These are phyloP conservation scores for Lachnellula arida DNA, from an alignment of 2,329 filamentous ascomycete species.

Conservation along the genomic window DNA sequence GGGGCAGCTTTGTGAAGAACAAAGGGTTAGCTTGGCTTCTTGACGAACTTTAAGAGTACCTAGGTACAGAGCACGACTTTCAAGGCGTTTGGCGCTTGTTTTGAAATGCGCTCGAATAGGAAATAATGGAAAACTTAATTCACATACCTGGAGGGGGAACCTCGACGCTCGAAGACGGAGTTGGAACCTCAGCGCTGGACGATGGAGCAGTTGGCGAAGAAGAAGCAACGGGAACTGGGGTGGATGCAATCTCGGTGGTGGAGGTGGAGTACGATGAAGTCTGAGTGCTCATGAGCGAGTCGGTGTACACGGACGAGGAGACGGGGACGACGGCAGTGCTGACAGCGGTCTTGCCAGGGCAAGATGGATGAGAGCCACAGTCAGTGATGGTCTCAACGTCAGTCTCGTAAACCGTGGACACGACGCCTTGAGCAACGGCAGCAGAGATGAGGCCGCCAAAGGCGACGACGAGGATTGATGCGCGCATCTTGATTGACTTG, in stretches of 20 bases:
- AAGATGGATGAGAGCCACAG: slow-evolving; percentile 4
- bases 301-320: not conserved
- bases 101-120: no score
- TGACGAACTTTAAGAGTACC: no score
- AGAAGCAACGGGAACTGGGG: not conserved
- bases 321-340: not conserved
- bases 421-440: not conserved
- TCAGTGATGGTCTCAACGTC: slow-evolving; percentile 7
- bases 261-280: not conserved
- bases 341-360: not conserved
- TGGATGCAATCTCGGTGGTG: not conserved
- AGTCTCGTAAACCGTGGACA: slow-evolving; percentile 4
- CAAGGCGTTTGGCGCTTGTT: no score
- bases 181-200: not conserved
- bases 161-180: not conserved
- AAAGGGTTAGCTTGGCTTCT: not conserved
- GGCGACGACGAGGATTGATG: slow-evolving; percentile 12
- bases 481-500: slow-evolving; percentile 13
- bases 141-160: not conserved
- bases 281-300: not conserved
- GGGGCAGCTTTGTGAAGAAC: not conserved
- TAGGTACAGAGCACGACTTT: no score
- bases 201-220: not conserved
- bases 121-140: not conserved
- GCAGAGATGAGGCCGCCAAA: slow-evolving; percentile 3